Evolutionary conservation across 1,284 basidiomycete species (phyloP).

Genomic region (Sphaerobolus stellatus): DNA sequence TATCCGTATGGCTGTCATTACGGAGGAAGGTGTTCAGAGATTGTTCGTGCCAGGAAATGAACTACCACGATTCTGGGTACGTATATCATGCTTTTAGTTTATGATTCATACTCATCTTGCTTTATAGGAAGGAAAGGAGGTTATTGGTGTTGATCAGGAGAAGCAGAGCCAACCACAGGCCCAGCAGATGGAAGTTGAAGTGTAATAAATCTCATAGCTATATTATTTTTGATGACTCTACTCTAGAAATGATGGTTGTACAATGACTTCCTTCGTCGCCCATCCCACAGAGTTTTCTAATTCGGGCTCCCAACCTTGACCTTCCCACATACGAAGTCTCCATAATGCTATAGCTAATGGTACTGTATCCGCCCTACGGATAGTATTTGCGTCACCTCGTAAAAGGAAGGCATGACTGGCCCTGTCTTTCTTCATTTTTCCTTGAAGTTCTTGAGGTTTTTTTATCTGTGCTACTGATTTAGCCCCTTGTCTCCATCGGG

Average conservation of each 20-base stretch:
- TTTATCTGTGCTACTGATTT: no score
- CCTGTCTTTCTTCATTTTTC: constrained; percentile 37
- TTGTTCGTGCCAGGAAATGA: constrained; percentile 94
- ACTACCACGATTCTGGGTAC: constrained; percentile 76
- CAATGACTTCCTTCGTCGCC: constrained; percentile 11
- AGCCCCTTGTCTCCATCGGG: constrained; percentile 23
- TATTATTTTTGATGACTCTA: constrained; percentile 5
- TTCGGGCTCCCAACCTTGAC: constrained; percentile 34
- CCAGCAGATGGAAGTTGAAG: constrained; percentile 69
- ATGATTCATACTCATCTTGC: neutral
- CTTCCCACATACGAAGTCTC: constrained; percentile 74
- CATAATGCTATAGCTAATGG: constrained; percentile 68
- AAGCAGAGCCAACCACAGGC: constrained; percentile 25
- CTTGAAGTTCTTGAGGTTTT: neutral
- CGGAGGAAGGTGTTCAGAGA: constrained; percentile 87
- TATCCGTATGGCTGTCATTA: constrained; percentile 97
- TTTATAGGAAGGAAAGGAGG: constrained; percentile 61
- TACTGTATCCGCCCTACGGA: constrained; percentile 55
- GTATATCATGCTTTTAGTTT: neutral
- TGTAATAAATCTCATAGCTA: constrained; percentile 31
- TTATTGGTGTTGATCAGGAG: constrained; percentile 41
- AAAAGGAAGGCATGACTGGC: constrained; percentile 71
- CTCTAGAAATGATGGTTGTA: neutral
- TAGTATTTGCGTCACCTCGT: constrained; percentile 47
- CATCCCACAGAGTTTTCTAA: constrained; percentile 9